These are phyloP conservation scores for Silene noctiflora DNA, from an alignment of 179 eudicot species.

Conservation along the genomic window DNA sequence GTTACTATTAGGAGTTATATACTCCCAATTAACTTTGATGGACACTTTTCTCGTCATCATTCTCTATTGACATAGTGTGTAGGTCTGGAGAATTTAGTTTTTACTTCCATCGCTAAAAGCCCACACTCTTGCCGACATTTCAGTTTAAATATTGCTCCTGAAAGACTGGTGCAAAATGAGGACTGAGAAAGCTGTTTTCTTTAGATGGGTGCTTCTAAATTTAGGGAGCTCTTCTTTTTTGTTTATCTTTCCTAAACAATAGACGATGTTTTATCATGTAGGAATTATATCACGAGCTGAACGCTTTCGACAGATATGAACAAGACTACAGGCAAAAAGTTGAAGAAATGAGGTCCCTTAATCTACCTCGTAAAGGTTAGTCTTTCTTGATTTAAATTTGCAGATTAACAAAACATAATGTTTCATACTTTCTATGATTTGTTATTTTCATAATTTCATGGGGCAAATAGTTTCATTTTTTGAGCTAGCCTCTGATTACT, in stretches of 20 bases:
- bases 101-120: too few relatives aligned
- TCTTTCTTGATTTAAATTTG: slow-evolving; percentile 12
- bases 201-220: neutral
- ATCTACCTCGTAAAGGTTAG: slow-evolving; percentile 82
- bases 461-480: too few relatives aligned
- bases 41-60: neutral
- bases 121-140: neutral
- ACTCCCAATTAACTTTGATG: too few relatives aligned
- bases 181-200: neutral
- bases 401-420: neutral
- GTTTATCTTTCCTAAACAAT: slow-evolving; percentile 3
- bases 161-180: neutral
- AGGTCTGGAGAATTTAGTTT: too few relatives aligned
- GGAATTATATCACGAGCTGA: slow-evolving; percentile 93
- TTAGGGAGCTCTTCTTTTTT: neutral
- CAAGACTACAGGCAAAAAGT: slow-evolving; percentile 74
- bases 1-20: too few relatives aligned
- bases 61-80: neutral
- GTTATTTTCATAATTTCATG: neutral
- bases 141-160: neutral
- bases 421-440: neutral
- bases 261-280: slow-evolving; percentile 26
- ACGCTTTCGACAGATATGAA: slow-evolving; percentile 85
- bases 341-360: slow-evolving; percentile 76
- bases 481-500: too few relatives aligned